Percentiles rank a stretch among this genome's conserved stretches.
Evolutionary conservation across 78 protist species (phyloP).

Genomic region (Salpingoeca rosetta): DNA sequence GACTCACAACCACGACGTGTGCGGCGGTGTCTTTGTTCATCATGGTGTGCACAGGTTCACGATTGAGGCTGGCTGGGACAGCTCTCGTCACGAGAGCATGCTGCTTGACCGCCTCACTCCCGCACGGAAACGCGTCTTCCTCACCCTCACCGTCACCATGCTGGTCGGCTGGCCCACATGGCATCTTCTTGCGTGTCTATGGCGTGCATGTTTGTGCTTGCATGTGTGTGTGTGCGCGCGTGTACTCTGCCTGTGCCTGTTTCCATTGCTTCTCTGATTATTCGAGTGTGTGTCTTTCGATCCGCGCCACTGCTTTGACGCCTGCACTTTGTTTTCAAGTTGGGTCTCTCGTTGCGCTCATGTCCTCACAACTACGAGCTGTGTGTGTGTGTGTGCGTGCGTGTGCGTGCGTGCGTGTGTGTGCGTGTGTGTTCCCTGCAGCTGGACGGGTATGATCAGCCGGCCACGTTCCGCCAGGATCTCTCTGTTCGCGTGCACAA

Average conservation of each 20-base stretch:
- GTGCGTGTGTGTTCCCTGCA: background rate
- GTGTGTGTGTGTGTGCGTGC: background rate
- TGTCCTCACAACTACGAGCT: background rate
- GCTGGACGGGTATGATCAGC: background rate
- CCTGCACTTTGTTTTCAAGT: too few species aligned
- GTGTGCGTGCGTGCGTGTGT: background rate
- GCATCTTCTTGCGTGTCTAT: too few species aligned
- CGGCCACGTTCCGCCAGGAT: background rate
- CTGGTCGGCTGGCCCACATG: too few species aligned
- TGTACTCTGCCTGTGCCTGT: background rate
- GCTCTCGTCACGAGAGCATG: background rate
- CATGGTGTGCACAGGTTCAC: background rate
- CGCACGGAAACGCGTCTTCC: too few species aligned
- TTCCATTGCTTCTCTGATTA: background rate
- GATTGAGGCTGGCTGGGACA: background rate
- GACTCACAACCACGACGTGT: too few species aligned
- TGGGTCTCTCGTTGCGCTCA: background rate
- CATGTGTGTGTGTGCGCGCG: background rate
- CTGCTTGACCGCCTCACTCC: background rate
- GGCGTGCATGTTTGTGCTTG: too few species aligned
- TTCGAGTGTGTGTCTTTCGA: background rate
- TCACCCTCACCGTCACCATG: too few species aligned
- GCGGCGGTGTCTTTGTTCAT: background rate
- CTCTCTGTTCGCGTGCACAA: background rate
- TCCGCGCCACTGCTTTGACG: too few species aligned